Base-by-base conservation (phyloP, 805 yeast species). In the Wickerhamiella kurtzmanii region DNA sequence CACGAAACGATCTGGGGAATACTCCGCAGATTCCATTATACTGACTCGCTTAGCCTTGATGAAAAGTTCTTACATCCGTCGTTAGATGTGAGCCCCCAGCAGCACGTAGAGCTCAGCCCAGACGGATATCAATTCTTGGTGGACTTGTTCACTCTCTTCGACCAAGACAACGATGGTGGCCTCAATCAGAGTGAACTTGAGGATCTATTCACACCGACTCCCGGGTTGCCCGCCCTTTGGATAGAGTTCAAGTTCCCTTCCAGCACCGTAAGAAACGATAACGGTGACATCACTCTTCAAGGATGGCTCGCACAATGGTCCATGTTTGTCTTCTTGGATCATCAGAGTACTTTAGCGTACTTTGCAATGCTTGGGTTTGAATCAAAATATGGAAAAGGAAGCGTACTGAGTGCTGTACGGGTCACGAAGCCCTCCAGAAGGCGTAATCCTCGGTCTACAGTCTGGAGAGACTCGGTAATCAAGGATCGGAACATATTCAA, bases 231-330 rank as follows among this genome's bases (percentile, higher is more conserved):
- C 0, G 71, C 71, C 48, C 68, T 82, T 5, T 92, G 99, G 99
- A 70, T 72, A 35, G 87, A 83, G 13, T 74, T 84, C 0, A 79
- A 79, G 53, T 92, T 92, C 59, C 99, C 99, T 0, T 69, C 73
- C 21, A 77, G 94, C 1, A 84, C 94, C 9, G 95, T 89, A 1
- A 76, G 94, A 45, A 88, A 87, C 60, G 96, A 87, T 53, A 80
- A 79, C 52, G 96, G 95, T 0, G 75, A 78, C 60, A 87, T 92
- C 3, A 86, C 97, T 0, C 64, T 92, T 22, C 98, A 94, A 65
- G 98, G 99, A 2, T 92, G 99, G 99, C 66, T 92, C 36, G 98
- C 98, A 0, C 97, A 89, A 58, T 92, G 99, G 99, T 81, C 89
- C 56, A 82, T 92, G 83, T 86, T 96, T 0, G 89, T 97, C 0